phyloP scores from a whole-genome alignment of 495 filamentous ascomycete genomes.

The Penicillium steckii region DNA sequence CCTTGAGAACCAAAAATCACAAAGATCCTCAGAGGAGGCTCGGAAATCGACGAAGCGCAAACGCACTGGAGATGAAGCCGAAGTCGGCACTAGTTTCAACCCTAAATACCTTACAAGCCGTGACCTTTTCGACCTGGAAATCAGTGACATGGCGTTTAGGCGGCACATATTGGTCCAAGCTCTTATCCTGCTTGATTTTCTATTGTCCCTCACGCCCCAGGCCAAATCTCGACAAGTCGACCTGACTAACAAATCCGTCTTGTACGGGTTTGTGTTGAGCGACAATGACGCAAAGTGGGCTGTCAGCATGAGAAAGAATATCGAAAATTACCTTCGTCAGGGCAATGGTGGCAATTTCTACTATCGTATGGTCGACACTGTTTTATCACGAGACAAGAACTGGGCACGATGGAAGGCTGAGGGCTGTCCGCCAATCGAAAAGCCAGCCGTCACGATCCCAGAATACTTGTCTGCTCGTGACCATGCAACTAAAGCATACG shows the following conservation, averaged over 20 bases:
- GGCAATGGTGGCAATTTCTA: constrained; percentile 77
- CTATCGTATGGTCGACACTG: constrained; percentile 92
- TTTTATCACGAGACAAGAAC: constrained; percentile 91
- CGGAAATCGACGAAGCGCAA: constrained; percentile 72
- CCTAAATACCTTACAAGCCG: constrained; percentile 94
- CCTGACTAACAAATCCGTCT: constrained; percentile 80
- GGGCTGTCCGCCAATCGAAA: constrained; percentile 81
- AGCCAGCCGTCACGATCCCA: constrained; percentile 60
- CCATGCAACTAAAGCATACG: constrained; percentile 60
- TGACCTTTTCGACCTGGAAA: constrained; percentile 93
- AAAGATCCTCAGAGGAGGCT: constrained; percentile 58
- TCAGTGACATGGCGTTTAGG: constrained; percentile 90
- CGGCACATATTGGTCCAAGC: constrained; percentile 92
- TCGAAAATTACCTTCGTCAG: constrained; percentile 76
- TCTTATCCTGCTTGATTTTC: constrained; percentile 89
- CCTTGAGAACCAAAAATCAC: constrained; percentile 43
- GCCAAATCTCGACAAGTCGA: constrained; percentile 73
- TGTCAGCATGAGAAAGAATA: constrained; percentile 63
- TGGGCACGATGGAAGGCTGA: constrained; percentile 99
- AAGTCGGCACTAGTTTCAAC: constrained; percentile 78
- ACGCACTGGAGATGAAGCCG: constrained; percentile 55
- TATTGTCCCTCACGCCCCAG: constrained; percentile 81
- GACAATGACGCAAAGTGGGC: constrained; percentile 90
- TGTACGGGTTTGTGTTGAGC: constrained; percentile 71
- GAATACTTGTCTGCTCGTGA: constrained; percentile 66